Base-by-base conservation (phyloP, 352 stramenopile species). In the Lagenidium sp. region DNA sequence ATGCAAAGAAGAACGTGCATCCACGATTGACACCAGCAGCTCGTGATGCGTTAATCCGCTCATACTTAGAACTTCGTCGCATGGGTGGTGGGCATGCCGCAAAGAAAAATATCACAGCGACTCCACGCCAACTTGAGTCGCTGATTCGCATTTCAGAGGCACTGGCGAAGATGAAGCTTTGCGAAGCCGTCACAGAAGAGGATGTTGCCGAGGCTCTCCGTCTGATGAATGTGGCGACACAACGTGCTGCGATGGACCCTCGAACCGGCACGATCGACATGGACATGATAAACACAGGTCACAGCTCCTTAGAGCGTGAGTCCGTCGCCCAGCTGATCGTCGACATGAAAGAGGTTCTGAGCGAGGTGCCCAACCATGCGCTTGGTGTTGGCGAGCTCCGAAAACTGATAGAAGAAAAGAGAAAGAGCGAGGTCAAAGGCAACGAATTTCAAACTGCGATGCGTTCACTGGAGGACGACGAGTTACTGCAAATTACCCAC, bases 191-290 rank as follows among this genome's bases (percentile, higher is more conserved):
- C 23, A 64, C 63, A 28, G 50, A 65, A 35, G 59, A 55, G 20
- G 94, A 99, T 65, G 95, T 98, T 0, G 56, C 69, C 10, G 96
- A 99, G 76, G 96, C 96, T 7, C 69, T 98, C 11, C 74, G 96
- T 15, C 78, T 99, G 10, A 98, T 99, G 92, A 97, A 96, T 46
- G 88, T 97, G 36, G 96, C 96, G 6, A 99, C 96, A 10, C 95
- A 98, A 63, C 85, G 82, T 29, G 91, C 97, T 6, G 96, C 97
- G 11, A 99, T 97, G 54, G 97, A 99, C 57, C 95, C 96, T 24
- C 68, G 90, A 32, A 99, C 97, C 2, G 97, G 97, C 26, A 93
- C 89, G n/a, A 99, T 99, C 58, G 96, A 99, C 65, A 99, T 99
- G 96, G 96, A 99, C 62, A 97, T 98, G 88, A 98, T 99, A 60